Evolutionary conservation across 2,329 filamentous ascomycete species (phyloP).

Genomic region (Apiospora hydei): DNA sequence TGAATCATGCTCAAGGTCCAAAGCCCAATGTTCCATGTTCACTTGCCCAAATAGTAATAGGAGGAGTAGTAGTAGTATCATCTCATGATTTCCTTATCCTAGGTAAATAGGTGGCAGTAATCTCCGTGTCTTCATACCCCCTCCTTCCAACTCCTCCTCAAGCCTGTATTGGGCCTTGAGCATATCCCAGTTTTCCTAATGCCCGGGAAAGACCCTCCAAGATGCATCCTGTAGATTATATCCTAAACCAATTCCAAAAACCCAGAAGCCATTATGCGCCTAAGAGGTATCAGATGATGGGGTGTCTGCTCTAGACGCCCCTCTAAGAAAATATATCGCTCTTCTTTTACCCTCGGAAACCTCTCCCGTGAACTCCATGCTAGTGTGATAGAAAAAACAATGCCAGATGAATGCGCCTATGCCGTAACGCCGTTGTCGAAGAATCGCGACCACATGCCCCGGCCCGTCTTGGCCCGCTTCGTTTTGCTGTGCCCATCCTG

Average conservation of each 20-base stretch:
- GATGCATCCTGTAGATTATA: conserved; percentile 19
- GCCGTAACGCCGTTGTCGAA: conserved; percentile 54
- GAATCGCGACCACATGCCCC: conserved; percentile 62
- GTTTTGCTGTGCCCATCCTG: conserved; percentile 53
- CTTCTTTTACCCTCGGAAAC: conserved; percentile 17
- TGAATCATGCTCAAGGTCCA: neutral
- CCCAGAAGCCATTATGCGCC: neutral
- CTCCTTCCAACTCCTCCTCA: neutral
- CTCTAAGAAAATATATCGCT: conserved; percentile 21
- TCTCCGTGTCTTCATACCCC: neutral
- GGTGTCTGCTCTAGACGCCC: conserved; percentile 18
- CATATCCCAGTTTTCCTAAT: neutral
- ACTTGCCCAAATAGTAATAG: neutral
- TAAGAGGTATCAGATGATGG: conserved; percentile 15
- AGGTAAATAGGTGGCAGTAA: conserved; percentile 2
- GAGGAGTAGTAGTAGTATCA: neutral
- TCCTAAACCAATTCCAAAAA: conserved; percentile 18
- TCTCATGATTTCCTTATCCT: conserved; percentile 1
- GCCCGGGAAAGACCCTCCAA: neutral
- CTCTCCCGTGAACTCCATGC: conserved; percentile 27
- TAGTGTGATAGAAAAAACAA: conserved; percentile 21
- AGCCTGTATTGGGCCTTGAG: neutral
- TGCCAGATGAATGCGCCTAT: conserved; percentile 38
- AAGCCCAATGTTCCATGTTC: neutral
- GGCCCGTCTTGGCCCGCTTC: conserved; percentile 56